phyloP scores from a whole-genome alignment of 495 filamentous ascomycete genomes.

The Aspergillus campestris region DNA sequence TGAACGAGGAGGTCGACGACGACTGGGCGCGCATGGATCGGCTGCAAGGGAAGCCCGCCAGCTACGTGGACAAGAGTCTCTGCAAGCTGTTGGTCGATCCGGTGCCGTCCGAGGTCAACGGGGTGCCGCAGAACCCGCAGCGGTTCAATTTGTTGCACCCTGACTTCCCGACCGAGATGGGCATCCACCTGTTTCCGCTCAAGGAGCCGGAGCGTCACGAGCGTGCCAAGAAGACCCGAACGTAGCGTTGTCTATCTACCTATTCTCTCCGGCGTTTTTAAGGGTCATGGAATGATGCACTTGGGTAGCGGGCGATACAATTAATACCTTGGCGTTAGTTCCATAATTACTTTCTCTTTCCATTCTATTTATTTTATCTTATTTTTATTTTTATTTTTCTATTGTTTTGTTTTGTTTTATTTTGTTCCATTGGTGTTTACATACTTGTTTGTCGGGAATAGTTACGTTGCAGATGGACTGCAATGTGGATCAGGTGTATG shows the following conservation, averaged over 20 bases:
- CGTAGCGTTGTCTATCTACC: background rate
- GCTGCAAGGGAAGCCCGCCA: constrained; percentile 23
- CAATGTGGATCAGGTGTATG: too few species aligned
- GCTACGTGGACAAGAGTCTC: constrained; percentile 32
- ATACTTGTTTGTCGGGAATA: too few species aligned
- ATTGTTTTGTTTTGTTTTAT: background rate
- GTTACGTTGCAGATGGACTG: too few species aligned
- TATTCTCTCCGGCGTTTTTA: constrained; percentile 5
- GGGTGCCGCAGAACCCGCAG: constrained; percentile 25
- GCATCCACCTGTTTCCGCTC: constrained; percentile 29
- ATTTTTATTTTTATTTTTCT: constrained; percentile 1
- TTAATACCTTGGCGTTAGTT: constrained; percentile 8
- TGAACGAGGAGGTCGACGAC: constrained; percentile 49
- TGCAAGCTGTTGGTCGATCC: constrained; percentile 29
- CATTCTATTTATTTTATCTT: background rate
- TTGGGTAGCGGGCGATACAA: background rate
- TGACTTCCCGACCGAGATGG: constrained; percentile 31
- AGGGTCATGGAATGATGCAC: background rate
- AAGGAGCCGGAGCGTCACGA: constrained; percentile 8
- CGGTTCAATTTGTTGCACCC: constrained; percentile 32
- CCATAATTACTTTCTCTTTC: background rate
- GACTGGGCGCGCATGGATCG: constrained; percentile 52
- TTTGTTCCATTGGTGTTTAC: too few species aligned
- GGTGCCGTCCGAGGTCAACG: constrained; percentile 22
- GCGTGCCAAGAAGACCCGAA: constrained; percentile 10